Base-by-base conservation (phyloP, 805 yeast species). In the Candida stauntonica region DNA sequence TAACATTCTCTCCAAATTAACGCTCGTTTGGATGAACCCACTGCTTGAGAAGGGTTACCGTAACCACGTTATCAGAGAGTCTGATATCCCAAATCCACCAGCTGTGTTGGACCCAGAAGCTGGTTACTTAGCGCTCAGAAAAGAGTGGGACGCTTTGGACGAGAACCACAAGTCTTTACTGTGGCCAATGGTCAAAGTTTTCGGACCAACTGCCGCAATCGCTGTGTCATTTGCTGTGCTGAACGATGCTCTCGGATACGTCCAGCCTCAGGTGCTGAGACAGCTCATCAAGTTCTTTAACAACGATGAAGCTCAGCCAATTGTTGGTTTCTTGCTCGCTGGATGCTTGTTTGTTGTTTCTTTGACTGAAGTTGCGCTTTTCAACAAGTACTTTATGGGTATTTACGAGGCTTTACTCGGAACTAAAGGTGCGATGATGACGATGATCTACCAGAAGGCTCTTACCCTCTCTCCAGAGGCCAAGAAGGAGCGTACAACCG, bases 21-120 rank as follows among this genome's bases (percentile, higher is more conserved):
- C 95, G 0, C 91, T 93, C 59, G 65, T 79, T 19, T 93, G 99
- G 98, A 86, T 93, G 95, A 79, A 87, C 16, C 78, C 74, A 1
- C 65, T 93, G 52, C 86, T 93, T 81, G 74, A 66, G 48, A 75
- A 75, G 37, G 98, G 98, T 13, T 83, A 81, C 52, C 41, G 33
- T 26, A 47, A 43, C 38, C 64, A 69, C 29, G 76, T 75, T 44
- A 77, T 79, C 51, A 60, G 54, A 45, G 60, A 73, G 49, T 61
- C 65, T 2, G 97, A 91, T 60, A 73, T 91, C 43, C 96, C 96
- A 14, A 72, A 75, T 14, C 72, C 93, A 35, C 96, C 98, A 11
- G 59, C 63, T 2, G 73, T 72, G 26, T 75, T 86, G 48, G 77
- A 73, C 39, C 70, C 96, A 7, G 63, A 64, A 17, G 58, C 59